Evolutionary conservation across 2,329 filamentous ascomycete genomes (phyloP).

Genomic region (Fusarium sp.): DNA sequence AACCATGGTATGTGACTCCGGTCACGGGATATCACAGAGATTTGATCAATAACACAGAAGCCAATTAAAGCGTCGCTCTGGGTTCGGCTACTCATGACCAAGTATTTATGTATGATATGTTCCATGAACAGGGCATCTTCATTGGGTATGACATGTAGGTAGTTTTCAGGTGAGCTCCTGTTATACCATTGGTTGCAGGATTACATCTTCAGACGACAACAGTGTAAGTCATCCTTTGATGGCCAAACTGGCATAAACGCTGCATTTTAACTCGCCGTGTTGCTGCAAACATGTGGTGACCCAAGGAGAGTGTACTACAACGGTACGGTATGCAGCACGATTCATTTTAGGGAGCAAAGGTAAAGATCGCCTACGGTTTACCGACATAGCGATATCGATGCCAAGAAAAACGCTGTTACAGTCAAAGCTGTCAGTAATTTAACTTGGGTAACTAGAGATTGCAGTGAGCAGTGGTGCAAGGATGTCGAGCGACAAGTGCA

Average conservation of each 20-base stretch:
- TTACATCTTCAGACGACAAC: not conserved
- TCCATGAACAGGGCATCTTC: not conserved
- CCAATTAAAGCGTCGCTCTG: not conserved
- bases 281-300: not conserved
- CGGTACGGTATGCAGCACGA: not conserved
- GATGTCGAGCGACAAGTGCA: slow-evolving; percentile 13
- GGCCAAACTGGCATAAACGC: not conserved
- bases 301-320: not conserved
- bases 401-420: slow-evolving; percentile 13
- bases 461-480: slow-evolving; percentile 24
- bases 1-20: no score
- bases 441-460: slow-evolving; percentile 15
- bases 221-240: not conserved
- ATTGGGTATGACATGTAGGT: not conserved
- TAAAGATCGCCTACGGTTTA: not conserved
- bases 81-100: not conserved
- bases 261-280: not conserved
- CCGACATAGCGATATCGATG: not conserved
- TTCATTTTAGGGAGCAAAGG: not conserved
- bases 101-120: not conserved
- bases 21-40: not conserved
- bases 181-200: not conserved
- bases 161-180: not conserved
- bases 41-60: not conserved
- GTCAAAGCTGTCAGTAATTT: slow-evolving; percentile 17